A percentile compares a stretch with the other conserved stretches of the same genome.
Conservation (phyloP, 2,329 filamentous ascomycete genomes). For the Piedraia hortae region DNA sequence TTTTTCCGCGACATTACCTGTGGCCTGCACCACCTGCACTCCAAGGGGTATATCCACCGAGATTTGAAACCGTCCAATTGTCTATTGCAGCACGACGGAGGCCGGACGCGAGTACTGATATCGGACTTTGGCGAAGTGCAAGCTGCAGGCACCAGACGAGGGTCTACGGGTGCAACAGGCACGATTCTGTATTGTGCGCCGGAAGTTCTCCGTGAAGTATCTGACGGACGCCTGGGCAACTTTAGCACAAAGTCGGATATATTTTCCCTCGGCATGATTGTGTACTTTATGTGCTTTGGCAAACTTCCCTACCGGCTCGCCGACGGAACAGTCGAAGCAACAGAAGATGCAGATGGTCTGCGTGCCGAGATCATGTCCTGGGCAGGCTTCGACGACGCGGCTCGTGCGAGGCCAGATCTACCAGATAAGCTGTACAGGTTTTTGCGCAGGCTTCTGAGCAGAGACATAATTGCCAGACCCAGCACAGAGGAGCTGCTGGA, state of each 20-base stretch:
- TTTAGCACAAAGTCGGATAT: slow-evolving; percentile 95
- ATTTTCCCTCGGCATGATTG: slow-evolving; percentile 94
- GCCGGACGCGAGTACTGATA: slow-evolving; percentile 53
- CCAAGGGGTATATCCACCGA: slow-evolving; percentile 78
- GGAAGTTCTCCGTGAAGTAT: slow-evolving; percentile 46
- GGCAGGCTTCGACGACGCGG: slow-evolving; percentile 43
- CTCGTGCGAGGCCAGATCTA: slow-evolving; percentile 44
- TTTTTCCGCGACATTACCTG: slow-evolving; percentile 90
- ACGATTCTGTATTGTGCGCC: slow-evolving; percentile 96
- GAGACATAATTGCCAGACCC: slow-evolving; percentile 50
- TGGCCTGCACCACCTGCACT: slow-evolving; percentile 68
- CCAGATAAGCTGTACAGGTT: slow-evolving; percentile 67
- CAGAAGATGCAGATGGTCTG: slow-evolving; percentile 67
- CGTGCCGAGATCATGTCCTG: slow-evolving; percentile 66
- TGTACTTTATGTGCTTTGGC: slow-evolving; percentile 94
- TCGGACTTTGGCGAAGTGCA: slow-evolving; percentile 98
- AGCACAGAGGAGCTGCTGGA: slow-evolving; percentile 63
- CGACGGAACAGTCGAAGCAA: slow-evolving; percentile 66
- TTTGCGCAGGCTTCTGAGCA: slow-evolving; percentile 50
- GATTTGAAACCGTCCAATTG: slow-evolving; percentile 95
- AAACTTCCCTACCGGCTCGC: slow-evolving; percentile 62
- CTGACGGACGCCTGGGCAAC: slow-evolving; percentile 52
- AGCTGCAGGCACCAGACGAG: slow-evolving; percentile 49
- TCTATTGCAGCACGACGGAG: slow-evolving; percentile 44
- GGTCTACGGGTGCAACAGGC: slow-evolving; percentile 75